Percentiles rank a stretch among this genome's conserved stretches.
Conservation (phyloP, 805 yeast species). For the Cyberlindnera nakhonratchasimensis region DNA sequence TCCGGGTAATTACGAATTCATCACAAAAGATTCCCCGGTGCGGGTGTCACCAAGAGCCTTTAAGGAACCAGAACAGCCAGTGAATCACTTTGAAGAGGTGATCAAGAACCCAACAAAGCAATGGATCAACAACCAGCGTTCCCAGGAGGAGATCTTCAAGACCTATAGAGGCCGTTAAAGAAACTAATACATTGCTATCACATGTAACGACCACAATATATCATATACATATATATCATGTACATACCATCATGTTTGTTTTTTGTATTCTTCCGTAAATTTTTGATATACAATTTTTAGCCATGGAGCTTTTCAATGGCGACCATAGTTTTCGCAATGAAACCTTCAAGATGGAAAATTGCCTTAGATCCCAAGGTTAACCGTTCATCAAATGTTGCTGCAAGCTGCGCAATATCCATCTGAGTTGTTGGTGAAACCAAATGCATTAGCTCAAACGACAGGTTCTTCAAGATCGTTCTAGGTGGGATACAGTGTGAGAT, state of each 20-base stretch:
- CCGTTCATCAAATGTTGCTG: slow-evolving; percentile 78
- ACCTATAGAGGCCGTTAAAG: slow-evolving; percentile 58
- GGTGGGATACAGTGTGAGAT: slow-evolving; percentile 94
- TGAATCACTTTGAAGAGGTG: slow-evolving; percentile 53
- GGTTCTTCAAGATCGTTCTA: slow-evolving; percentile 64
- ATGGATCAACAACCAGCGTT: slow-evolving; percentile 51
- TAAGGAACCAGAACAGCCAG: slow-evolving; percentile 39
- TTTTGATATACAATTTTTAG: background rate
- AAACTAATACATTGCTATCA: background rate
- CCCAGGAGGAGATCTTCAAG: slow-evolving; percentile 49
- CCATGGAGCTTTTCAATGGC: slow-evolving; percentile 44
- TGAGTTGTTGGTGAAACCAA: slow-evolving; percentile 32
- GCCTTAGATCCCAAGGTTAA: slow-evolving; percentile 82
- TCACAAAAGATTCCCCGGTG: slow-evolving; percentile 57
- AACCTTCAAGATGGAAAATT: slow-evolving; percentile 93
- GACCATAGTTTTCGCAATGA: slow-evolving; percentile 84
- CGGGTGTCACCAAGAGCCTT: slow-evolving; percentile 68
- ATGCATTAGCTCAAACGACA: slow-evolving; percentile 45
- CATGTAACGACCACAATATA: background rate
- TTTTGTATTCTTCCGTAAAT: no score
- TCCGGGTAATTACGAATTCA: slow-evolving; percentile 89
- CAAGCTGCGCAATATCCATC: slow-evolving; percentile 50
- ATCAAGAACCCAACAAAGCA: slow-evolving; percentile 62
- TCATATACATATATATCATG: slow-evolving; percentile 12
- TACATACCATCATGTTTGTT: no score